Base-by-base conservation (phyloP, 176 grass and related monocot genomes). In the Zizania latifolia region DNA sequence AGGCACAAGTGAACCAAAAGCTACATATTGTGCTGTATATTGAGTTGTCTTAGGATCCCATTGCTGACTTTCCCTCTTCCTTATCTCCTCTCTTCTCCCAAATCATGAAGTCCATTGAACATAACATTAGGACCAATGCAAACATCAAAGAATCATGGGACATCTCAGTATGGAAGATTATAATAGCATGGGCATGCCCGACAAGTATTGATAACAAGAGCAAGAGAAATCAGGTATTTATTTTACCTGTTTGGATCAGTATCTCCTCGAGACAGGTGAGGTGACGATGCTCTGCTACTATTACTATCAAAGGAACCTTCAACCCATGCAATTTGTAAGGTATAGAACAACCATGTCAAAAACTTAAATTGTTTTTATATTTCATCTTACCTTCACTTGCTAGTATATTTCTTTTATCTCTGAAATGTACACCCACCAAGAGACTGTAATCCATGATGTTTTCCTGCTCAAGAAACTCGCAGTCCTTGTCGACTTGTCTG, bases 361-460 rank as follows among this genome's bases (percentile, higher is more conserved):
- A 74, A 36, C 15, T 17, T 53, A 68, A 70, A 45, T 31, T 34
- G 24, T 81, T 61, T 38, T 65, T 15, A n/a, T 21, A 80, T 76
- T 83, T 56, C 16, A 83, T 90, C 77, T 19, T 78, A 96, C 93
- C 93, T 92, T 84, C 89, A 34, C 70, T 81, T 43, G 40, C 43
- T 75, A 89, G 70, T n/a, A 54, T 83, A 64, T 77, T 89, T 82
- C 78, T 84, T 26, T 76, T 83, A 26, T 81, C 82, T 81, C 84
- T 92, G 72, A 99, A 99, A 81, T 99, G 95, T 66, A 99, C 87
- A 43, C 95, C 95, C 15, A 99, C 92, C 72, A 99, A 75, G 16
- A 99, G 89, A 81, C 95, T 99, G 70, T 99, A 99, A 84, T 99
- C 95, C 95, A 99, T 99, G 59, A 99, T 99, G 56, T 90, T 99